Evolutionary conservation across 2,329 filamentous ascomycete genomes (phyloP), one percentile per base, ranked within the genome.

Genomic region (Epichloe gansuensis): DNA sequence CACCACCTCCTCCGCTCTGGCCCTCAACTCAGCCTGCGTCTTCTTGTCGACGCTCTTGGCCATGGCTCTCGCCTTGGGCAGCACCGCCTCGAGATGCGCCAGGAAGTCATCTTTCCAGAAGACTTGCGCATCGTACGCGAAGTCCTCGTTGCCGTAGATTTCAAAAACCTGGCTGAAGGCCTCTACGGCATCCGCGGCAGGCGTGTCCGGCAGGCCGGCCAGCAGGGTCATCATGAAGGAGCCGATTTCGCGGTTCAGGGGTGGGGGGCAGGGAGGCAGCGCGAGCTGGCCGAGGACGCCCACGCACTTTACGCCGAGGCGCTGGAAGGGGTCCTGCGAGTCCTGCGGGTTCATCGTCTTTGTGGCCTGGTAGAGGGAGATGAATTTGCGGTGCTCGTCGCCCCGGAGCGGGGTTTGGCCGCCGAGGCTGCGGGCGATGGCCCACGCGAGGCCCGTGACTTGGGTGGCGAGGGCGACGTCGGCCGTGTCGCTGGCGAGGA

Each of bases 121-220:
- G 2, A 85, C 81, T 27, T 76, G 72, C 53, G 68, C 70, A 61
- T 85, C 82, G 61, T 76, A 82, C 11, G 72, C 68, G 51, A 70
- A 72, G 12, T 70, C 71, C 63, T 81, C 79, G 61, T 85, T 78
- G 27, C 74, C 77, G 64, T 85, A 86, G 7, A 86, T 73, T 58
- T 85, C 82, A 57, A 84, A 83, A 17, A 86, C 56, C 63, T 84
- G 80, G 65, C 85, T 80, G 43, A 85, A 67, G 15, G 80, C 78
- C 66, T 85, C 82, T 35, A 85, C 73, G 5, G 72, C 71, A 45
- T 84, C 78, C 2, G 80, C 81, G 2, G 73, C 65, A 2, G 78
- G 71, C 1, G 75, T 76, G 44, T 74, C 68, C 5, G 80, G 77
- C 17, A 78, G 66, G 9, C 66, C 65, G 35, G 73, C 68, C 35